These are phyloP conservation scores for Plenodomus biglobosus DNA, from an alignment of 2,329 filamentous ascomycete genomes.

Conservation along the genomic window DNA sequence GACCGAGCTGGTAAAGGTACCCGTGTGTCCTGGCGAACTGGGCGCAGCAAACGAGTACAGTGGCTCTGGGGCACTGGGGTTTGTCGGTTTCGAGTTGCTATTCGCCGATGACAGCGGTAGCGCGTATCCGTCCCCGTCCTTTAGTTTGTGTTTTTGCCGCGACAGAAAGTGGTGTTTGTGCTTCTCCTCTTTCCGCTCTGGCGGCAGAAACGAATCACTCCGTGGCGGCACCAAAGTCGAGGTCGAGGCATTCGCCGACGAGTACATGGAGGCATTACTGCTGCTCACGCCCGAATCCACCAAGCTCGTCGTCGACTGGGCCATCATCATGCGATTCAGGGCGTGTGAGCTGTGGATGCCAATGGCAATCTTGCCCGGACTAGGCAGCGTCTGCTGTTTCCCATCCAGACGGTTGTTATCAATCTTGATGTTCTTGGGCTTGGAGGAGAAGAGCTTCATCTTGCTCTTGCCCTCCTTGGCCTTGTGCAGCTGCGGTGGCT, in stretches of 20 bases:
- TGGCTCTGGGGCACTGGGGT: conserved; percentile 72
- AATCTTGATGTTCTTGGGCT: conserved; percentile 72
- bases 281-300: conserved; percentile 60
- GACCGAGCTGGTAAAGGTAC: conserved; percentile 77
- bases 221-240: conserved; percentile 69
- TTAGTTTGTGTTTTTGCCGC: conserved; percentile 75
- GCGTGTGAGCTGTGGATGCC: conserved; percentile 65
- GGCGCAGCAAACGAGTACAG: conserved; percentile 78
- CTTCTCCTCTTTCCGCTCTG: conserved; percentile 70
- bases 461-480: conserved; percentile 69
- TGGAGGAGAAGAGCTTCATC: conserved; percentile 74
- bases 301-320: conserved; percentile 70
- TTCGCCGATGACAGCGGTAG: conserved; percentile 73
- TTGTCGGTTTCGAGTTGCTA: conserved; percentile 74
- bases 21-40: conserved; percentile 67
- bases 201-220: conserved; percentile 38
- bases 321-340: conserved; percentile 63
- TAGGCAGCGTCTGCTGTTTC: conserved; percentile 68
- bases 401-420: conserved; percentile 64
- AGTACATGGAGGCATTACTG: conserved; percentile 66
- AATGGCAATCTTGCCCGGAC: conserved; percentile 66
- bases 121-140: conserved; percentile 68
- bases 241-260: conserved; percentile 72
- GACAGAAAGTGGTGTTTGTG: conserved; percentile 77
- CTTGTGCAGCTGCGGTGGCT: conserved; percentile 60